Evolutionary conservation across 192 early-diverging fungal species (phyloP), one percentile per base, ranked within the genome.

Genomic region (Spizellomyces punctatus): DNA sequence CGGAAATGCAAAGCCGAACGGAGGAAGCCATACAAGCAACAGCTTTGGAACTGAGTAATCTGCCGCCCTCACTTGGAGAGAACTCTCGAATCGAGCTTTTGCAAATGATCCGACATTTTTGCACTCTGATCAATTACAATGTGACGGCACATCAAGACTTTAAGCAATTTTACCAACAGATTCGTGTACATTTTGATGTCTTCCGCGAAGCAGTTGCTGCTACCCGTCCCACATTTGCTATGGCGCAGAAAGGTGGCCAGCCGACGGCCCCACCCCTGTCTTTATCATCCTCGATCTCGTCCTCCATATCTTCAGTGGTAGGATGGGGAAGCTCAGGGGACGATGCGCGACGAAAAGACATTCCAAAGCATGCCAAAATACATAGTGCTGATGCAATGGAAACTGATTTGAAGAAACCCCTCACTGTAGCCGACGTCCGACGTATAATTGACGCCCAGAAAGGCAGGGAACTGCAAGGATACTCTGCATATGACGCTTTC

Each of bases 71-170:
- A 7, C 61, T 78, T 6, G 63, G 69, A 27, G 81, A 76, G 27
- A 79, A 83, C 63, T 70, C 78, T 5, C 67, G 78, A n/a, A 80
- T 80, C 60, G 81, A 83, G 48, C 69, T 83, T 12, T 56, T 83
- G 66, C 78, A 83, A 50, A 76, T 79, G 71, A 67, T 83, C 44
- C 65, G 81, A 21, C 81, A 83, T 57, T 83, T 81, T 61, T 79
- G 68, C 16, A 76, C 81, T 7, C 46, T 78, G n/a, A 73, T 83
- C 48, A 76, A 65, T 45, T 76, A 83, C 58, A 79, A 81, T 52
- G 70, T 83, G 16, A 69, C 67, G 36, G 81, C 81, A 2, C 81
- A 83, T 50, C 79, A 80, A 42, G 78, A 83, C 46, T 74, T 81
- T 54, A 83, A 83, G 77, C 72, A 60, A 17, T 83, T 83, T 63